Conservation (phyloP, 192 early-diverging fungal species). For the Phycomyces blakesleeanus region DNA sequence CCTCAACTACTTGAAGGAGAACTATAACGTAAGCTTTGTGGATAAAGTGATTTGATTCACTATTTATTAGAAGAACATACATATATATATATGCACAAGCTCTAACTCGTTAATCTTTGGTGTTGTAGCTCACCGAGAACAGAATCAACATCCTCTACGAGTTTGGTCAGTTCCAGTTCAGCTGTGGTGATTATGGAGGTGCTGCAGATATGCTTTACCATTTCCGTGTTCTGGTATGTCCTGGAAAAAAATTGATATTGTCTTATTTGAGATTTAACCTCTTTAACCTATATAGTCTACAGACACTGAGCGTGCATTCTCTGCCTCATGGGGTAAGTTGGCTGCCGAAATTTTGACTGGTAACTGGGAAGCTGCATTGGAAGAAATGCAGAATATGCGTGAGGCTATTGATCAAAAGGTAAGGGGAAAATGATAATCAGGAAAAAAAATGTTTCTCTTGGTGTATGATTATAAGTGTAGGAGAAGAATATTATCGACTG, state of each 20-base stretch:
- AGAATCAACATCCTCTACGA: constrained; percentile 86
- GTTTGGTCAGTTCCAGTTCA: constrained; percentile 88
- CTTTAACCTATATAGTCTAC: constrained; percentile 66
- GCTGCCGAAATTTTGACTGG: constrained; percentile 89
- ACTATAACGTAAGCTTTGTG: constrained; percentile 59
- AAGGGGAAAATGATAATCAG: too few species aligned
- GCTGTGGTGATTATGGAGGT: constrained; percentile 86
- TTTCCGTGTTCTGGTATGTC: constrained; percentile 83
- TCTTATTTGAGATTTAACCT: background rate
- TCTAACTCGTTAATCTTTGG: constrained; percentile 3
- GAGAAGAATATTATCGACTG: too few species aligned
- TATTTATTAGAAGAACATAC: too few species aligned
- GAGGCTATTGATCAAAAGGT: constrained; percentile 86
- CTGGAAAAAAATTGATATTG: background rate
- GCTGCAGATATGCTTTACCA: constrained; percentile 93
- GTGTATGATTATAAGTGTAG: too few species aligned
- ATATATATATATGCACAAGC: too few species aligned
- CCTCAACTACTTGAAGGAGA: constrained; percentile 82
- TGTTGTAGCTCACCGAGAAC: constrained; percentile 73
- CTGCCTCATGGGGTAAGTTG: constrained; percentile 95
- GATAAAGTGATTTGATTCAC: too few species aligned
- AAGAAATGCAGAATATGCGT: constrained; percentile 83
- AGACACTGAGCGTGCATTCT: constrained; percentile 77
- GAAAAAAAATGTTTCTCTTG: too few species aligned
- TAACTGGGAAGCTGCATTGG: constrained; percentile 92